Evolutionary conservation across 352 stramenopile species (phyloP), one percentile per base, ranked within the genome.

Genomic region (Thalassiosira livingstoniorum): DNA sequence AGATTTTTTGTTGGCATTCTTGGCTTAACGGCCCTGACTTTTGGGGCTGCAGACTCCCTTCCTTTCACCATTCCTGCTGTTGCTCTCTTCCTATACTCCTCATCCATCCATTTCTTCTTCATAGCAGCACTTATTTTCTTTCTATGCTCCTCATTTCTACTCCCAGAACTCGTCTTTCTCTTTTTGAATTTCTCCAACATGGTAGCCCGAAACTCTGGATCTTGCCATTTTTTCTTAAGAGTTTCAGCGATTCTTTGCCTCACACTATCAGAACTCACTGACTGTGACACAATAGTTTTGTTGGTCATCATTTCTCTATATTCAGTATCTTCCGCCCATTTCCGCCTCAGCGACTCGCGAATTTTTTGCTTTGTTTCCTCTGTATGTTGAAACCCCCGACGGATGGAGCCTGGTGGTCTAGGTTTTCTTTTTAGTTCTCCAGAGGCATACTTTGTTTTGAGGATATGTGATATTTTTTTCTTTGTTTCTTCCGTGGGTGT

Each of bases 301-400:
- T 85, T 82, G 4, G 79, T 83, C 86, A 93, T 93, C 27, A 80
- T 80, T 39, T 75, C 65, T 62, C 82, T 80, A 72, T 90, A 93
- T 51, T 83, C 76, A 13, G 51, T 39, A 72, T 91, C 87, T 31
- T 86, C 79, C 4, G 67, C 62, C 89, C 89, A 93, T 72, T 86
- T 81, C 31, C 87, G 80, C 58, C 67, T 80, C 0, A 93, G 54
- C 2, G 89, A 88, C 67, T 85, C 80, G 29, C 82, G 81, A 35
- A 93, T 93, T 70, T 93, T 93, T 31, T 64, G 23, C 43, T 86
- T 78, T 1, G 89, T 92, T 81, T 90, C 89, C 70, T 91, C 89
- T 2, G 81, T 78, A 72, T 93, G 89, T 27, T 75, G 78, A 57
- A 92, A 91, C 37, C 89, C 89, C 51, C 60, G 72, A 25, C 87